Conservation (phyloP, 306 rosid species). For the Citrullus colocynthis region DNA sequence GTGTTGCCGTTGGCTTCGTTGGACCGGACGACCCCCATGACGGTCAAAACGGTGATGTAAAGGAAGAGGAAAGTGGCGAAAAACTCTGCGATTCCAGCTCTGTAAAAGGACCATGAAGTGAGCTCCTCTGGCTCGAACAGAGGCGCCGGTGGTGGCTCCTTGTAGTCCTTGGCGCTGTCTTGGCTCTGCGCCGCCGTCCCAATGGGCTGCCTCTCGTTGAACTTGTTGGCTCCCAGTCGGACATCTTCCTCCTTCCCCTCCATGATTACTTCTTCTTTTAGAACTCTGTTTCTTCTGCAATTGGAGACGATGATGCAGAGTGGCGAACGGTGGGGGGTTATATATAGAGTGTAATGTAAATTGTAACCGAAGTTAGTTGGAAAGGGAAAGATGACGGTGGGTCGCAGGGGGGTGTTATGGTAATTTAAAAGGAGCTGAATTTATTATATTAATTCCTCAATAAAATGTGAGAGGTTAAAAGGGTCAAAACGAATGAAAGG, state of each 20-base stretch:
- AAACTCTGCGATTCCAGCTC: constrained; percentile 54
- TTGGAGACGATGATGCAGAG: background rate
- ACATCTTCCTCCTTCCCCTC: constrained; percentile 86
- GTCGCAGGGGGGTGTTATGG: background rate
- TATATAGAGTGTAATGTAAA: background rate
- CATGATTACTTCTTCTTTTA: constrained; percentile 16
- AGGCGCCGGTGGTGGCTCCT: constrained; percentile 52
- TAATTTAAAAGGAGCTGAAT: background rate
- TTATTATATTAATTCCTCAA: no score
- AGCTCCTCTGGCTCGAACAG: constrained; percentile 68
- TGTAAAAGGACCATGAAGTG: constrained; percentile 63
- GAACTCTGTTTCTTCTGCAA: background rate
- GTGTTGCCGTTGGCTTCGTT: background rate
- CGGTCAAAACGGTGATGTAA: constrained; percentile 40
- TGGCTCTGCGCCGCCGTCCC: constrained; percentile 64
- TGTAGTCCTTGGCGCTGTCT: constrained; percentile 63
- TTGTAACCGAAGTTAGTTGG: background rate
- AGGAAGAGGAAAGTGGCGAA: constrained; percentile 43
- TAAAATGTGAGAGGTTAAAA: background rate
- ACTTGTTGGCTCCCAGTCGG: constrained; percentile 76
- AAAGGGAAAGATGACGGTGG: background rate
- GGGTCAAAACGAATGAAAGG: background rate
- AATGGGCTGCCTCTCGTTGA: constrained; percentile 66
- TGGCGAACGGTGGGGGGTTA: background rate
- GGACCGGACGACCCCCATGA: constrained; percentile 30